Evolutionary conservation across 2,329 filamentous ascomycete genomes (phyloP).

Genomic region (Calonectria multiphialidica): DNA sequence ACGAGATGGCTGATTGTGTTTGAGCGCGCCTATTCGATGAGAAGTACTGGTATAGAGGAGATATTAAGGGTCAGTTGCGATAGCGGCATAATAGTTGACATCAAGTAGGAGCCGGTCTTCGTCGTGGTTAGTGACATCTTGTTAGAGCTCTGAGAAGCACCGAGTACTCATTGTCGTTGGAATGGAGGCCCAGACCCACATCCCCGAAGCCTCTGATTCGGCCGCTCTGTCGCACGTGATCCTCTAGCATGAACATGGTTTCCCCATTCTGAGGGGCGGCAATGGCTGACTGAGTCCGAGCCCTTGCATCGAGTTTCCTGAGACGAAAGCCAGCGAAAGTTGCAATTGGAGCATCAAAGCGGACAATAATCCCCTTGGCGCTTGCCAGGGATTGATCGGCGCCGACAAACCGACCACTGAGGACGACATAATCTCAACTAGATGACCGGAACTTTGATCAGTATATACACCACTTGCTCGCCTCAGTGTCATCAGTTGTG

Average conservation of each 20-base stretch:
- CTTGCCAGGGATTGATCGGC: conserved; percentile 33
- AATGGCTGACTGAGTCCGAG: conserved; percentile 43
- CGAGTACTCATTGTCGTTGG: conserved; percentile 13
- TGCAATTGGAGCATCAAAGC: conserved; percentile 34
- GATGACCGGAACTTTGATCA: conserved; percentile 23
- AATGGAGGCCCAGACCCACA: conserved; percentile 35
- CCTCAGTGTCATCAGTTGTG: conserved; percentile 28
- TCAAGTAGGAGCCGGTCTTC: not conserved
- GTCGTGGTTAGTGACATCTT: not conserved
- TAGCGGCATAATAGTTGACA: not conserved
- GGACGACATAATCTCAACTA: conserved; percentile 19
- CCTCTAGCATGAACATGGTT: conserved; percentile 32
- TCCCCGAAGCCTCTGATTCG: conserved; percentile 37
- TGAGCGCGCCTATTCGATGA: conserved; percentile 19
- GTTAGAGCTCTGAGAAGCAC: conserved; percentile 11
- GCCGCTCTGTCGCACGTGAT: conserved; percentile 40
- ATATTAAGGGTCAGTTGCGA: not conserved
- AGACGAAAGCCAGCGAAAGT: conserved; percentile 30
- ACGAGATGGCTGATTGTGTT: conserved; percentile 21
- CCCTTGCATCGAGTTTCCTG: conserved; percentile 31
- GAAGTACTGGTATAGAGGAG: not conserved
- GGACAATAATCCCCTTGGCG: conserved; percentile 15
- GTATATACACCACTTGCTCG: conserved; percentile 19
- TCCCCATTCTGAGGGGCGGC: conserved; percentile 43
- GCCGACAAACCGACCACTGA: conserved; percentile 23